A percentile compares a stretch with the other conserved stretches of the same genome.
Evolutionary conservation across 768 basidiomycete species (phyloP).

Genomic region (Chalciporus pseudorubinellus): DNA sequence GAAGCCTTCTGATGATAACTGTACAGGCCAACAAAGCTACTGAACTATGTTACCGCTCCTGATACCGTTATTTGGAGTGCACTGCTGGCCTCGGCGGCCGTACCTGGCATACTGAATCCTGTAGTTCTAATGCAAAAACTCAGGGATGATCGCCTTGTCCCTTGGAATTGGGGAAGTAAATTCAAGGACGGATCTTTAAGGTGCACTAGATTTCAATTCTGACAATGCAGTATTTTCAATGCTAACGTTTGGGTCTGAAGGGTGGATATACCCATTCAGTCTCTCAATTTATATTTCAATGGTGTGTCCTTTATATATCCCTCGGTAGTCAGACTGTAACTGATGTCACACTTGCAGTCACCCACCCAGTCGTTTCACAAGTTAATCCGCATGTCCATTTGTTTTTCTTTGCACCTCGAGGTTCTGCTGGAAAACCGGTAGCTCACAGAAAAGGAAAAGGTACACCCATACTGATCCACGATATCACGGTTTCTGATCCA

Average conservation of each 20-base stretch:
- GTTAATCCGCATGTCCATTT: slow-evolving; percentile 90
- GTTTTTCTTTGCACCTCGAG: slow-evolving; percentile 91
- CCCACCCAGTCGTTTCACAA: slow-evolving; percentile 91
- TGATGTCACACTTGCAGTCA: slow-evolving; percentile 48
- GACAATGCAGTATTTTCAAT: background rate
- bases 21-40: slow-evolving; percentile 83
- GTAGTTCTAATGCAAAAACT: slow-evolving; percentile 95
- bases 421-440: slow-evolving; percentile 89
- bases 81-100: slow-evolving; percentile 85
- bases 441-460: slow-evolving; percentile 93
- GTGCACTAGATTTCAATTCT: slow-evolving; percentile 34
- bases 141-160: slow-evolving; percentile 72
- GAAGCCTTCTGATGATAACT: slow-evolving; percentile 6
- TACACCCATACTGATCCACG: slow-evolving; percentile 16
- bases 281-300: slow-evolving; percentile 86
- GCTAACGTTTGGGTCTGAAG: slow-evolving; percentile 34
- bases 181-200: slow-evolving; percentile 92
- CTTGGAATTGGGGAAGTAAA: slow-evolving; percentile 93
- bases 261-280: slow-evolving; percentile 93
- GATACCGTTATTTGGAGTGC: slow-evolving; percentile 85
- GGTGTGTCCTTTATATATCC: slow-evolving; percentile 38
- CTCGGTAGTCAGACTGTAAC: background rate
- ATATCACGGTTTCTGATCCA: background rate
- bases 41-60: slow-evolving; percentile 96
- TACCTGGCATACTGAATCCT: slow-evolving; percentile 92